Percentiles rank a stretch among this genome's conserved stretches.
phyloP scores from a whole-genome alignment of 768 basidiomycete genomes.

The Rhodotorula toruloides region DNA sequence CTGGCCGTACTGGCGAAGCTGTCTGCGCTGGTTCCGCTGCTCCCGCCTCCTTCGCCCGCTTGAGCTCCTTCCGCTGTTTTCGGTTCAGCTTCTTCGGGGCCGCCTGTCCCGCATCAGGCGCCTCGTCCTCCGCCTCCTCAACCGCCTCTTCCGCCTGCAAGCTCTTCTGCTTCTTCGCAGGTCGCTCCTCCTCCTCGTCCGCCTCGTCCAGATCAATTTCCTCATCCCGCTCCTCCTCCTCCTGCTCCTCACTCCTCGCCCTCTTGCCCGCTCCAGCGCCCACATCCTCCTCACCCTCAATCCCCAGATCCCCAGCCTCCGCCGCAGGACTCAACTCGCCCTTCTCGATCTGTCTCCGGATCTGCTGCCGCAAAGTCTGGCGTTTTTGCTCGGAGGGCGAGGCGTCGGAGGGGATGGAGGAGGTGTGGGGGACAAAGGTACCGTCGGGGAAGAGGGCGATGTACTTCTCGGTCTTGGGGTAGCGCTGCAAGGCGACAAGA shows the following conservation, averaged over 20 bases:
- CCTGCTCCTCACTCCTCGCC: conserved; percentile 46
- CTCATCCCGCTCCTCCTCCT: conserved; percentile 34
- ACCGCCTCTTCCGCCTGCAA: neutral
- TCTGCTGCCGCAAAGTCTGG: conserved; percentile 53
- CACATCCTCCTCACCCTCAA: conserved; percentile 47
- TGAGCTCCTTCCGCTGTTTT: conserved; percentile 28
- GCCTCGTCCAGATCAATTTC: neutral
- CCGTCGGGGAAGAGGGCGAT: conserved; percentile 72
- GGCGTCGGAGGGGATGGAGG: conserved; percentile 52
- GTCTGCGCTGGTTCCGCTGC: neutral
- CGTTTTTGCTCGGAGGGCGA: conserved; percentile 37
- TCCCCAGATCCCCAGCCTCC: conserved; percentile 51
- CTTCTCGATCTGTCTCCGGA: conserved; percentile 59
- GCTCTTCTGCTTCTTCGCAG: conserved; percentile 13
- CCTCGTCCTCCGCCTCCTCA: conserved; percentile 1
- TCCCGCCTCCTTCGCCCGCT: conserved; percentile 14
- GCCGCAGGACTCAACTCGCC: conserved; percentile 61
- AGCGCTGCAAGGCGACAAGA: conserved; percentile 55
- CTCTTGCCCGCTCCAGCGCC: conserved; percentile 43
- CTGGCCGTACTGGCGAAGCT: neutral
- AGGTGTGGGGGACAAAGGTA: conserved; percentile 11
- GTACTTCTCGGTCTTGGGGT: conserved; percentile 79
- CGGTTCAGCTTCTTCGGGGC: conserved; percentile 20
- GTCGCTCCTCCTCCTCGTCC: conserved; percentile 2
- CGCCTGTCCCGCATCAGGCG: neutral